Evolutionary conservation across 2,329 filamentous ascomycete genomes (phyloP).

Genomic region (Xylaria sp.): DNA sequence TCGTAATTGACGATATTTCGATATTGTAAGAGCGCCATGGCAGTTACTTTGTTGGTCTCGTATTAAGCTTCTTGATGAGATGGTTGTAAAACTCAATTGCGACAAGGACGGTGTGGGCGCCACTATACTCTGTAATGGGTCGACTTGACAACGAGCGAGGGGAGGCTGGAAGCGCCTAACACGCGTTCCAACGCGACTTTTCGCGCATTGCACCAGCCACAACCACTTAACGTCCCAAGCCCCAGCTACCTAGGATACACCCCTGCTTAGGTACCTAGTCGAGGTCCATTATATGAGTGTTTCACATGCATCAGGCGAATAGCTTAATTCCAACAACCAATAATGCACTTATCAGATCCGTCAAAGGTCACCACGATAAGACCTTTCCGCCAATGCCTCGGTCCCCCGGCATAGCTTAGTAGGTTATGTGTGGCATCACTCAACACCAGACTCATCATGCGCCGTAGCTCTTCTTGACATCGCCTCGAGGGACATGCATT

Average conservation of each 20-base stretch:
- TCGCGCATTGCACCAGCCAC: constrained; percentile 45
- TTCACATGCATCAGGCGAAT: neutral
- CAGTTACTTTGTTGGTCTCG: constrained; percentile 31
- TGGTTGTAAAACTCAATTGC: constrained; percentile 41
- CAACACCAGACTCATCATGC: constrained; percentile 12
- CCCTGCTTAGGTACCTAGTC: neutral
- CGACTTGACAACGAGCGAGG: constrained; percentile 28
- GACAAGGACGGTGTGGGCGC: constrained; percentile 43
- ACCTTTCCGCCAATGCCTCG: constrained; percentile 41
- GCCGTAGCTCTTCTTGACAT: constrained; percentile 10
- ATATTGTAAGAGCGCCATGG: constrained; percentile 87
- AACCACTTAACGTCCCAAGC: constrained; percentile 36
- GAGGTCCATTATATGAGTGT: neutral
- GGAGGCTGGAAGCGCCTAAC: constrained; percentile 42
- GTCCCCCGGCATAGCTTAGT: constrained; percentile 30
- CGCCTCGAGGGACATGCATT: constrained; percentile 7
- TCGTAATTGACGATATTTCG: constrained; percentile 85
- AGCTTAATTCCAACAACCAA: neutral
- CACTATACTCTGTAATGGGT: constrained; percentile 3
- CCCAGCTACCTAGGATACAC: no score
- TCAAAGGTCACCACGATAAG: neutral
- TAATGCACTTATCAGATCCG: neutral
- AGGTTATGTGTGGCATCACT: no score
- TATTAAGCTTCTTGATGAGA: constrained; percentile 31
- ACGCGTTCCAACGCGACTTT: constrained; percentile 45